These are phyloP conservation scores for Xylariaceae sp. DNA, from an alignment of 2,329 filamentous ascomycete species.

Conservation along the genomic window DNA sequence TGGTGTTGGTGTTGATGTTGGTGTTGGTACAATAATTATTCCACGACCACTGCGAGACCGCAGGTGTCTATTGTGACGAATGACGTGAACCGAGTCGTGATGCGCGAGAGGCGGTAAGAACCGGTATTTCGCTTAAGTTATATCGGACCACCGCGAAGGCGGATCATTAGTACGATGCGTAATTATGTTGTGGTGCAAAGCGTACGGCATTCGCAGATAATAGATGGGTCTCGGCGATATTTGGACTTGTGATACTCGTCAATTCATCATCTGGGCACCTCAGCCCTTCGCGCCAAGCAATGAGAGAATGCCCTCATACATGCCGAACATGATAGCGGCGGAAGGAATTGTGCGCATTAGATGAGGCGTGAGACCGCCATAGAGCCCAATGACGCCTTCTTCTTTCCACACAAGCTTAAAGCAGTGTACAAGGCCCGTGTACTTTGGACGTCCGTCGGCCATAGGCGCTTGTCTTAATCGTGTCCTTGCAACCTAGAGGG, in stretches of 20 bases:
- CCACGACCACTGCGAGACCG: background rate
- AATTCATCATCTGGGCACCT: slow-evolving; percentile 4
- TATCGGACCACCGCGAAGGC: background rate
- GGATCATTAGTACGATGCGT: slow-evolving; percentile 1
- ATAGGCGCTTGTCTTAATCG: slow-evolving; percentile 80
- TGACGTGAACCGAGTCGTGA: background rate
- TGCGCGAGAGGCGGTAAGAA: background rate
- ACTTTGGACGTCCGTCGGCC: slow-evolving; percentile 69
- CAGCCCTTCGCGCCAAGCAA: slow-evolving; percentile 33
- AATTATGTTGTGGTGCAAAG: slow-evolving; percentile 5
- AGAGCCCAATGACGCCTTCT: slow-evolving; percentile 79
- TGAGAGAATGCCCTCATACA: slow-evolving; percentile 61
- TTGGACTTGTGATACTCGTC: background rate
- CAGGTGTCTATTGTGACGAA: background rate
- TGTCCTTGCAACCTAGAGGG: slow-evolving; percentile 67
- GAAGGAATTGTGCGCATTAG: slow-evolving; percentile 87
- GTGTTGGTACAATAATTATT: slow-evolving; percentile 8
- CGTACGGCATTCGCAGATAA: background rate
- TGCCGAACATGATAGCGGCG: slow-evolving; percentile 94
- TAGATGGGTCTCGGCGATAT: background rate
- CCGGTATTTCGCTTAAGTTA: background rate
- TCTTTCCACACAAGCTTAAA: slow-evolving; percentile 85
- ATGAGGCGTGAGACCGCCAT: slow-evolving; percentile 88
- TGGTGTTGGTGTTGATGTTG: slow-evolving; percentile 1
- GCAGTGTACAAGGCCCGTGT: slow-evolving; percentile 83